A percentile compares a stretch with the other conserved stretches of the same genome.
phyloP scores from a whole-genome alignment of 495 filamentous ascomycete species.

The Penicillium crystallinum region DNA sequence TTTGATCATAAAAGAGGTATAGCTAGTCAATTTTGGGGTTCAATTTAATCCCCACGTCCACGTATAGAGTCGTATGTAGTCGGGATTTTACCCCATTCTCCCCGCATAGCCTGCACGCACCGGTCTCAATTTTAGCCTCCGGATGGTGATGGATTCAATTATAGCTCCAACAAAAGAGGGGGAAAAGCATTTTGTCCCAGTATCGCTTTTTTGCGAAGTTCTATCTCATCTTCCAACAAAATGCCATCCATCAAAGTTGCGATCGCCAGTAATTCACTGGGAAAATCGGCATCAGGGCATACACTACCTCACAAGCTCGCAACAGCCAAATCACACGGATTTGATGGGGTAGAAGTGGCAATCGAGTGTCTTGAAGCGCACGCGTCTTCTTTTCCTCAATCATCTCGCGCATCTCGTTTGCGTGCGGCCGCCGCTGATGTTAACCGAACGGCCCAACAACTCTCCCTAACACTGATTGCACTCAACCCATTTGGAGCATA shows the following conservation, averaged over 20 bases:
- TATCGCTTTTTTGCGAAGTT: too few relatives aligned
- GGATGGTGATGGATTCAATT: too few relatives aligned
- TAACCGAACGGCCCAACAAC: neutral
- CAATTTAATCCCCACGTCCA: too few relatives aligned
- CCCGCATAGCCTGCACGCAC: too few relatives aligned
- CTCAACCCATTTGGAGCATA: slow-evolving; percentile 15
- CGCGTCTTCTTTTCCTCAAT: neutral
- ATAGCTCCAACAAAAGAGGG: too few relatives aligned
- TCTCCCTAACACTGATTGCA: slow-evolving; percentile 7
- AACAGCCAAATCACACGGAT: slow-evolving; percentile 10
- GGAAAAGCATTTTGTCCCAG: too few relatives aligned
- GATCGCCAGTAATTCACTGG: slow-evolving; percentile 13
- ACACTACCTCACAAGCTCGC: slow-evolving; percentile 10
- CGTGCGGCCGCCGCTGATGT: slow-evolving; percentile 9
- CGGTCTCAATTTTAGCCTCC: too few relatives aligned
- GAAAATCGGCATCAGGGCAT: slow-evolving; percentile 12
- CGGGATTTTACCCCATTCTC: too few relatives aligned
- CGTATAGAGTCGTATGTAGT: too few relatives aligned
- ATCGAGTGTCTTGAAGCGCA: slow-evolving; percentile 15
- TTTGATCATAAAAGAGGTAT: too few relatives aligned
- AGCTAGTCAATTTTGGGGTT: too few relatives aligned
- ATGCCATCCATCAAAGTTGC: slow-evolving; percentile 11
- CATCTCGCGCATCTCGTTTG: slow-evolving; percentile 1
- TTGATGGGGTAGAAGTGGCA: slow-evolving; percentile 13
- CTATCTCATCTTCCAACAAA: too few relatives aligned